Evolutionary conservation across 805 yeast genomes (phyloP).

Genomic region (Lipomyces sp.): DNA sequence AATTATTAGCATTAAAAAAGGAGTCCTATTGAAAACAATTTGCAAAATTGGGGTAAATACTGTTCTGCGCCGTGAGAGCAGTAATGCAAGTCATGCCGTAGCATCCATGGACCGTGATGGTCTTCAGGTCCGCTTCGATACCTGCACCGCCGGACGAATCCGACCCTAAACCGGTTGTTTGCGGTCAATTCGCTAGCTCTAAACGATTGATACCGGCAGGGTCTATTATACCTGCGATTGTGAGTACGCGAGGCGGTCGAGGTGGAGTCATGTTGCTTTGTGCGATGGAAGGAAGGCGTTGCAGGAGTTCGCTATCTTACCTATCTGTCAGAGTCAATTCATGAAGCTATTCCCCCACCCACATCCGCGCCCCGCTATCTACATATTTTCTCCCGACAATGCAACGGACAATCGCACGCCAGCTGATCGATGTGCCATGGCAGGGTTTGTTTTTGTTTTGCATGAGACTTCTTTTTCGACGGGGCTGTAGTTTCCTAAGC

Average conservation of each 20-base stretch:
- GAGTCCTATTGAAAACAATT: background rate
- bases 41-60: conserved; percentile 32
- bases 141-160: conserved; percentile 92
- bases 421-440: no score
- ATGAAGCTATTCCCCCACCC: no score
- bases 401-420: no score
- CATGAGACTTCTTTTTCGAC: no score
- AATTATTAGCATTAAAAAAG: background rate
- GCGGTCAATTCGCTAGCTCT: background rate
- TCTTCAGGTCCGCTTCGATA: conserved; percentile 81
- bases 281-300: no score
- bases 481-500: no score
- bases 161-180: conserved; percentile 47
- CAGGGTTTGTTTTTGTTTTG: no score
- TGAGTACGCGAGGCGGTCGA: background rate
- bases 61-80: conserved; percentile 79
- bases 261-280: no score
- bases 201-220: background rate
- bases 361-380: no score
- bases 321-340: no score
- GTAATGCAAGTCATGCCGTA: conserved; percentile 75
- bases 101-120: conserved; percentile 70
- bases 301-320: no score
- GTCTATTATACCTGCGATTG: background rate
- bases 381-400: no score